Conservation (phyloP, 192 early-diverging fungal genomes). For the Umbelopsis sp. region DNA sequence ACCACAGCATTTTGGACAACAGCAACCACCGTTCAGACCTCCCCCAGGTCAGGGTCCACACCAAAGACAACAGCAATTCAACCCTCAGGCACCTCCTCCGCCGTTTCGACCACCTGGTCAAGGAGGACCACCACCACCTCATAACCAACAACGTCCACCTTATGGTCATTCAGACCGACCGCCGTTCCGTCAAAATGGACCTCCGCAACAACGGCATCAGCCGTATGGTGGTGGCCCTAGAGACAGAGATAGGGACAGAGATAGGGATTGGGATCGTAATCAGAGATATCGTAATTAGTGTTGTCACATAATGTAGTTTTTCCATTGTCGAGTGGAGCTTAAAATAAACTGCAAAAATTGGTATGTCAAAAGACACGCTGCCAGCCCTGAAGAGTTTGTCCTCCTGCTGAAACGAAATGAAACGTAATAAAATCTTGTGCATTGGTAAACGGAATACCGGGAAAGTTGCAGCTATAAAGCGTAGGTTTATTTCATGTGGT, state of each 20-base stretch:
- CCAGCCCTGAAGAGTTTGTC: not conserved
- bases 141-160: conserved; percentile 21
- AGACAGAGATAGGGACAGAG: conserved; percentile 7
- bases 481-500: conserved; percentile 31
- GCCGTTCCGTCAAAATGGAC: conserved; percentile 9
- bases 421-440: conserved; percentile 62
- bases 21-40: conserved; percentile 9
- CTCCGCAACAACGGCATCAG: conserved; percentile 4
- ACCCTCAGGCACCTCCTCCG: conserved; percentile 18
- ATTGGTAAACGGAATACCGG: conserved; percentile 53
- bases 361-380: not conserved
- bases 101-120: conserved; percentile 11
- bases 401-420: not conserved
- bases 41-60: not conserved
- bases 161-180: conserved; percentile 17
- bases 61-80: conserved; percentile 14
- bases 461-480: conserved; percentile 54
- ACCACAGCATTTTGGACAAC: not conserved
- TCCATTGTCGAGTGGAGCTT: not conserved
- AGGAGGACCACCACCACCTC: conserved; percentile 3
- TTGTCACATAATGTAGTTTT: not conserved
- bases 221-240: not conserved
- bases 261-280: conserved; percentile 8
- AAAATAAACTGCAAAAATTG: not conserved
- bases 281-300: conserved; percentile 12